Evolutionary conservation across 495 filamentous ascomycete genomes (phyloP), one percentile per base, ranked within the genome.

Genomic region (Staphylotrichum tortipilum): DNA sequence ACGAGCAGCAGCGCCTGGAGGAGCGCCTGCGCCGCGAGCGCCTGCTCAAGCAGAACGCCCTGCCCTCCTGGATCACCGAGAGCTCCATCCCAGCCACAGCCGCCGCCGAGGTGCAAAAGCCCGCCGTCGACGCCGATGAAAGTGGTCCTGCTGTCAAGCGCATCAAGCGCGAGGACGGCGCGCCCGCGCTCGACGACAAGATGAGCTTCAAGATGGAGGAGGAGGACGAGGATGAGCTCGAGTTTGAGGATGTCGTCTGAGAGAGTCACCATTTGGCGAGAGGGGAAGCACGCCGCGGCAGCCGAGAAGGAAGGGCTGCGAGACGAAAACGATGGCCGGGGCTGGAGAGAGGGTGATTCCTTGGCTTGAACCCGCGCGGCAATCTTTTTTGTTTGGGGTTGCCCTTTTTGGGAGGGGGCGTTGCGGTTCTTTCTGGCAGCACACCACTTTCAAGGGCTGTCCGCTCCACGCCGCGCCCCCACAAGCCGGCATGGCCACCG

Each of bases 51-150:
- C 86, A 94, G 66, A 99, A 99, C 53, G 81, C 80, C 4, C 70
- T 99, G 31, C 92, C 92, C 0, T 74, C 82, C 10, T 96, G 94
- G 89, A 89, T 95, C 60, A 86, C 85, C 2, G 81, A 87, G 39
- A 89, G 83, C 38, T 95, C 91, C 2, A 86, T 99, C 35, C 68
- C 73, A 5, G 68, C 70, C 19, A 44, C 22, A 24, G 8, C 30
- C 28, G 19, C 28, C 17, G 8, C 14, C 12, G n/a, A n/a, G n/a
- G n/a, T n/a, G n/a, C n/a, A n/a, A n/a, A n/a, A n/a, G n/a, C n/a
- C n/a, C n/a, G n/a, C n/a, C n/a, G n/a, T n/a, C n/a, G n/a, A n/a
- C n/a, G n/a, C n/a, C n/a, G n/a, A n/a, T n/a, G n/a, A n/a, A n/a
- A n/a, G n/a, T n/a, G n/a, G n/a, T n/a, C n/a, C n/a, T n/a, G n/a